Evolutionary conservation across 2,329 filamentous ascomycete genomes (phyloP).

Genomic region (Exophiala phaeomuriformis): DNA sequence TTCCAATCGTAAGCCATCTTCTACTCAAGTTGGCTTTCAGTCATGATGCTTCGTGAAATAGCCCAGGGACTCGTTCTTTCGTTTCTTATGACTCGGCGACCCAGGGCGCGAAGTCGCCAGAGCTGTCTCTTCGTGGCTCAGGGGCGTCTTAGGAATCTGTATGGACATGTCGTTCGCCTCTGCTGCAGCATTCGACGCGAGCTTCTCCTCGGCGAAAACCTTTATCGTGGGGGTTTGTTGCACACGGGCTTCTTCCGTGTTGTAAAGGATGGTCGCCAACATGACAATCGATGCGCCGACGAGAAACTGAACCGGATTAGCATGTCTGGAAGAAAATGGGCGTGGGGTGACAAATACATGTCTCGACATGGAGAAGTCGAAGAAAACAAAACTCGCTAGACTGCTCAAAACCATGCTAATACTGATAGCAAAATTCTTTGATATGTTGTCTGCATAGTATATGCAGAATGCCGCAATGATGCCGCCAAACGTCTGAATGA

Average conservation of each 20-base stretch:
- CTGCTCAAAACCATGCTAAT: conserved; percentile 87
- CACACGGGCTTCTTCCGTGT: conserved; percentile 48
- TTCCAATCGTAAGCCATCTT: conserved; percentile 23
- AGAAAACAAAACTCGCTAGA: conserved; percentile 75
- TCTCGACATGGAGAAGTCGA: conserved; percentile 66
- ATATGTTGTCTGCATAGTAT: conserved; percentile 79
- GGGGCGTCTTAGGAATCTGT: conserved; percentile 41
- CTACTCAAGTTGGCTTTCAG: conserved; percentile 22
- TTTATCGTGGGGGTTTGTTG: conserved; percentile 48
- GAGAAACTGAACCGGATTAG: conserved; percentile 56
- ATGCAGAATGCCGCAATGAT: conserved; percentile 76
- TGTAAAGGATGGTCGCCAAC: conserved; percentile 78
- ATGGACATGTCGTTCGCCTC: conserved; percentile 43
- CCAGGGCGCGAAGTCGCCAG: conserved; percentile 47
- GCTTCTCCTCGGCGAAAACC: conserved; percentile 72
- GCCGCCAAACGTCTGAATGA: conserved; percentile 75
- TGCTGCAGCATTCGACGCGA: conserved; percentile 46
- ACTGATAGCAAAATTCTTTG: conserved; percentile 88
- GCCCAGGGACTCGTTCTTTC: conserved; percentile 32
- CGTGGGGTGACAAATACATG: conserved; percentile 52
- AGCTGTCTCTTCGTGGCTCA: conserved; percentile 40
- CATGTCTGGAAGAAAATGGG: neutral
- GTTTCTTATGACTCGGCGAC: conserved; percentile 37
- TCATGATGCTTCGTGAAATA: conserved; percentile 35
- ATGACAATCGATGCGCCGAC: conserved; percentile 73